Conservation (phyloP, 2,329 filamentous ascomycete species). For the Colletotrichum sp. region DNA sequence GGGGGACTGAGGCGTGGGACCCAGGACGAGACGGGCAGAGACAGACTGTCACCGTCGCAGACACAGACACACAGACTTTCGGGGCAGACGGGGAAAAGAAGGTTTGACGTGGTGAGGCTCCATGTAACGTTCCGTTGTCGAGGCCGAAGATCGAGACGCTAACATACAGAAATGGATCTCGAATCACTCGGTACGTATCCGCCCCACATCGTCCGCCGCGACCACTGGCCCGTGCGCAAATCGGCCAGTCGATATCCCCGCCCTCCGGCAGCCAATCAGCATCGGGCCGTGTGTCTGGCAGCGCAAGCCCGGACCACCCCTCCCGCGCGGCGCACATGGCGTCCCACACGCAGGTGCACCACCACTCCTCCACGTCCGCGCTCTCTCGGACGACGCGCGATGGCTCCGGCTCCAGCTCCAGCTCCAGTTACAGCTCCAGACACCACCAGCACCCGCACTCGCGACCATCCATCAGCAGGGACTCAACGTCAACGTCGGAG, state of each 20-base stretch:
- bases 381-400: not conserved
- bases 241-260: conserved; percentile 10
- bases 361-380: not conserved
- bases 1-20: not conserved
- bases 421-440: not conserved
- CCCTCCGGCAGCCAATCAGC: conserved; percentile 1
- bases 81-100: conserved; percentile 2
- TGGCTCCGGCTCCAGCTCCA: not conserved
- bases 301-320: not conserved
- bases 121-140: conserved; percentile 23
- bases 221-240: not conserved
- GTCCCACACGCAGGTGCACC: conserved; percentile 3
- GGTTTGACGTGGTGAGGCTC: conserved; percentile 21
- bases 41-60: not conserved
- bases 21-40: not conserved
- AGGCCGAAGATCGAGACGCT: conserved; percentile 13
- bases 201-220: not conserved
- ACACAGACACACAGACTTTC: not conserved
- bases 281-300: not conserved
- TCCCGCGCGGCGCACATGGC: conserved; percentile 11
- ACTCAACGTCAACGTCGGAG: conserved; percentile 13
- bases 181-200: not conserved
- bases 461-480: not conserved
- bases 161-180: conserved; percentile 6
- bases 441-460: not conserved